These are phyloP conservation scores for Penicillium herquei DNA, from an alignment of 495 filamentous ascomycete species.

Conservation along the genomic window DNA sequence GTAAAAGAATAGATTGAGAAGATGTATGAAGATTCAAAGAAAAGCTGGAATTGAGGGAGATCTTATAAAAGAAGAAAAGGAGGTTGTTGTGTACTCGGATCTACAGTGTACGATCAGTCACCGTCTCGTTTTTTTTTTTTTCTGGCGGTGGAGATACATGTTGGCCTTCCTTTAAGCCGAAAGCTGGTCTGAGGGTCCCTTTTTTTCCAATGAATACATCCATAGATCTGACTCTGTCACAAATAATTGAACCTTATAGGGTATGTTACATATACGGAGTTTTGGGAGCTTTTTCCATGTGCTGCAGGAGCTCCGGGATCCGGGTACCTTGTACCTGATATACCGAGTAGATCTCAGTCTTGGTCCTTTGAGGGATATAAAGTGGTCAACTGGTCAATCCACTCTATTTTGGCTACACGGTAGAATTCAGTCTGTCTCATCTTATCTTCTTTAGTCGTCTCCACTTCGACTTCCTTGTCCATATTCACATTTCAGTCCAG, in stretches of 20 bases:
- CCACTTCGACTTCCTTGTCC: not conserved
- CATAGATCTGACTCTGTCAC: too few species aligned
- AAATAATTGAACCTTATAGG: too few species aligned
- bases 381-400: not conserved
- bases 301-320: not conserved
- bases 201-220: not conserved
- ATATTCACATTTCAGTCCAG: not conserved
- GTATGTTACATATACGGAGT: not conserved
- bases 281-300: not conserved
- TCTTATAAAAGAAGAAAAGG: conserved; percentile 17
- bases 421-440: conserved; percentile 21
- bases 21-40: not conserved
- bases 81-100: conserved; percentile 31
- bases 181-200: not conserved
- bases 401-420: conserved; percentile 6
- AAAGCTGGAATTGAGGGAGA: not conserved
- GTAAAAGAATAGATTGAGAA: not conserved
- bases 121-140: conserved; percentile 19
- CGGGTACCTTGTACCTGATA: not conserved
- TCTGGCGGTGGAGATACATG: conserved; percentile 1
- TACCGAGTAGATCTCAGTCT: not conserved
- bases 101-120: conserved; percentile 36
- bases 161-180: conserved; percentile 21
- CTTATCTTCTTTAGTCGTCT: conserved; percentile 11
- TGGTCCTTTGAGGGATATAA: not conserved